Evolutionary conservation across 2,329 filamentous ascomycete species (phyloP).

Genomic region (Botryosphaeria dothidea): DNA sequence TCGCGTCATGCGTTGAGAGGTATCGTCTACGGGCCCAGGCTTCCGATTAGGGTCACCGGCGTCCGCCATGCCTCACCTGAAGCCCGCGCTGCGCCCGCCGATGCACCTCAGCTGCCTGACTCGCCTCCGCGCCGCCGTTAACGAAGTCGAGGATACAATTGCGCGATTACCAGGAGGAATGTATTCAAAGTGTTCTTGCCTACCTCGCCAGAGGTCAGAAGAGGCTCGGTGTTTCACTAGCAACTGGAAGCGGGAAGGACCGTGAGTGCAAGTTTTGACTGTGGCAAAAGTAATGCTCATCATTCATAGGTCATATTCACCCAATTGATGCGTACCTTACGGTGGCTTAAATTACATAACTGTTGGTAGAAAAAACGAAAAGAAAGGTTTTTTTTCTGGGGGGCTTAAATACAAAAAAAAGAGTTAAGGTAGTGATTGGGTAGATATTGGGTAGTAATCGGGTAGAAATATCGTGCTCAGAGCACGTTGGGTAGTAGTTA

Average conservation of each 20-base stretch:
- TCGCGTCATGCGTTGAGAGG: slow-evolving; percentile 32
- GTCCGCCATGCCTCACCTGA: slow-evolving; percentile 24
- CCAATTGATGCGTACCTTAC: too few species aligned
- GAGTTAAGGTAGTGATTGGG: too few species aligned
- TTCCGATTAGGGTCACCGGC: background rate
- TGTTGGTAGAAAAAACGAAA: too few species aligned
- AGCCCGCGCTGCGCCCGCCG: background rate
- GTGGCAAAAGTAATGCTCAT: slow-evolving; percentile 10
- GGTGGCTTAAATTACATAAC: too few species aligned
- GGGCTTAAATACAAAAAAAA: too few species aligned
- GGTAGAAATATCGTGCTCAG: too few species aligned
- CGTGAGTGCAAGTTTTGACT: slow-evolving; percentile 46
- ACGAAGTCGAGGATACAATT: slow-evolving; percentile 54
- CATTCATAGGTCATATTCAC: slow-evolving; percentile 81
- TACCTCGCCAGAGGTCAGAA: slow-evolving; percentile 72
- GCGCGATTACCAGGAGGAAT: slow-evolving; percentile 87
- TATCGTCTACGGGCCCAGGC: slow-evolving; percentile 17
- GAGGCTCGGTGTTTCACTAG: slow-evolving; percentile 79
- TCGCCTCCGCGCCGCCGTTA: slow-evolving; percentile 19
- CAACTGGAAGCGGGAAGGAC: slow-evolving; percentile 90
- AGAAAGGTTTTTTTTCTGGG: too few species aligned
- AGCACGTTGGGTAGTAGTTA: too few species aligned
- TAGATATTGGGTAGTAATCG: too few species aligned
- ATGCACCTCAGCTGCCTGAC: slow-evolving; percentile 1
- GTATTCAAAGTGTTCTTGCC: slow-evolving; percentile 75